These are phyloP conservation scores for Sphagnum fallax DNA, from an alignment of 228 moss, liverwort and hornwort species.

Conservation along the genomic window DNA sequence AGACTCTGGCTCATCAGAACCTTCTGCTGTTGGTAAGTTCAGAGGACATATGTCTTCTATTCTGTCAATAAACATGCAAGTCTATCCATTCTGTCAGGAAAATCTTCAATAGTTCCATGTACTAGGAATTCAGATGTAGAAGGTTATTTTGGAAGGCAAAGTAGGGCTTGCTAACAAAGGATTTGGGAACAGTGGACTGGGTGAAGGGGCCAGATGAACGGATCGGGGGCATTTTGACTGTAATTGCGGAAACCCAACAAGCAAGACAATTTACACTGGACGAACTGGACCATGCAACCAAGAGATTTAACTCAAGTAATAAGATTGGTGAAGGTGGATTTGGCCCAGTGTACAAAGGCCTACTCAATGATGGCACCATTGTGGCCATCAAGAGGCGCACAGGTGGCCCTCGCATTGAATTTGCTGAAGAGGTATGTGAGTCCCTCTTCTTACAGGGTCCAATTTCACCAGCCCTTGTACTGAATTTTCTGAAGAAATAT, in stretches of 20 bases:
- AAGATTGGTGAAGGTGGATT: slow-evolving; percentile 46
- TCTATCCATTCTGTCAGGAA: background rate
- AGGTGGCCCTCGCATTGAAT: slow-evolving; percentile 16
- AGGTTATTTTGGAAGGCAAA: background rate
- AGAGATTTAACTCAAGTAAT: slow-evolving; percentile 33
- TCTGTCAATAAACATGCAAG: background rate
- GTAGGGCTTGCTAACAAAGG: background rate
- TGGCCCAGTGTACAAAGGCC: slow-evolving; percentile 43
- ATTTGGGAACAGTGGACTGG: slow-evolving; percentile 36
- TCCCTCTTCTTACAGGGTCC: background rate
- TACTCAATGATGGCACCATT: slow-evolving; percentile 55
- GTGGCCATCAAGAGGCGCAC: slow-evolving; percentile 41
- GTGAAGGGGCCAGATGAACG: slow-evolving; percentile 27
- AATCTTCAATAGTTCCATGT: background rate
- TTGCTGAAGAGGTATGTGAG: slow-evolving; percentile 28
- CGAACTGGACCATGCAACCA: slow-evolving; percentile 47
- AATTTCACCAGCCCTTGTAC: background rate
- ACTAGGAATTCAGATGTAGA: background rate
- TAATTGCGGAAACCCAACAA: slow-evolving; percentile 16
- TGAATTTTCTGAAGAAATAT: too few relatives aligned
- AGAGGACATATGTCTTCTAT: background rate
- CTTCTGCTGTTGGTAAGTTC: slow-evolving; percentile 38
- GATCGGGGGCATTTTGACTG: slow-evolving; percentile 4
- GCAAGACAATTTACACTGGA: slow-evolving; percentile 34
- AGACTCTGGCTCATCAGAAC: slow-evolving; percentile 46